Conservation (phyloP, 2,329 filamentous ascomycete genomes). For the Colletotrichum tropicicola region DNA sequence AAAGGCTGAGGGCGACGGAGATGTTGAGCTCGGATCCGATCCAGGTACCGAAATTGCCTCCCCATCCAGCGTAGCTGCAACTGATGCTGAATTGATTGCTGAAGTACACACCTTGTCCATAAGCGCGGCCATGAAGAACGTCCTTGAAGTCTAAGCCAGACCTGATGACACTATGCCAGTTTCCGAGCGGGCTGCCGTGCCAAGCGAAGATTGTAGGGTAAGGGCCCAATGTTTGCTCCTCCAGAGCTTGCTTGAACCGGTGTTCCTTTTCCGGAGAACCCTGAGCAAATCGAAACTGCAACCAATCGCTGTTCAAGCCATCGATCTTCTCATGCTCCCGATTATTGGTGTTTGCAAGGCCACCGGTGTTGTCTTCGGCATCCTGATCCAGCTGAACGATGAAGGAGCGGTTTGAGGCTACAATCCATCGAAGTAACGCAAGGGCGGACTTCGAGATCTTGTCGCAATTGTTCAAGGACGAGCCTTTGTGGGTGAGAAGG, state of each 20-base stretch:
- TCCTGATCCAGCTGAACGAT: slow-evolving; percentile 76
- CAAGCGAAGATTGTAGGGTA: slow-evolving; percentile 83
- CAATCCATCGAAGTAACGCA: slow-evolving; percentile 82
- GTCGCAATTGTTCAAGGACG: slow-evolving; percentile 53
- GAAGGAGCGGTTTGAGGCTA: slow-evolving; percentile 88
- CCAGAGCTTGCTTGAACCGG: slow-evolving; percentile 73
- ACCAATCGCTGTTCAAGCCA: slow-evolving; percentile 69
- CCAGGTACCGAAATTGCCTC: slow-evolving; percentile 56
- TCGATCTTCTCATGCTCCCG: slow-evolving; percentile 60
- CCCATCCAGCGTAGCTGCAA: slow-evolving; percentile 50
- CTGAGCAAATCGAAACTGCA: slow-evolving; percentile 89
- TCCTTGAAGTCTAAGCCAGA: slow-evolving; percentile 80
- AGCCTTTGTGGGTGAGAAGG: slow-evolving; percentile 49
- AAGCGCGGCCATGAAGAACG: slow-evolving; percentile 71
- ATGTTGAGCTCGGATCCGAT: slow-evolving; percentile 72
- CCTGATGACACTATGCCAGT: slow-evolving; percentile 92
- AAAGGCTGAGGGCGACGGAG: slow-evolving; percentile 72
- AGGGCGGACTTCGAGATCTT: slow-evolving; percentile 72
- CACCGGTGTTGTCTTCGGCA: not conserved
- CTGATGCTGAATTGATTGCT: slow-evolving; percentile 68
- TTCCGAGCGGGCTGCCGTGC: slow-evolving; percentile 80
- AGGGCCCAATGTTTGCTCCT: slow-evolving; percentile 46
- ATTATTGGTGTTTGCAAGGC: not conserved
- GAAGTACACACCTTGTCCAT: slow-evolving; percentile 85
- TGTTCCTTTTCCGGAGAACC: slow-evolving; percentile 89